Base-by-base conservation (phyloP, 2,329 filamentous ascomycete genomes). In the Dryadomyces quercus-mongolicae region DNA sequence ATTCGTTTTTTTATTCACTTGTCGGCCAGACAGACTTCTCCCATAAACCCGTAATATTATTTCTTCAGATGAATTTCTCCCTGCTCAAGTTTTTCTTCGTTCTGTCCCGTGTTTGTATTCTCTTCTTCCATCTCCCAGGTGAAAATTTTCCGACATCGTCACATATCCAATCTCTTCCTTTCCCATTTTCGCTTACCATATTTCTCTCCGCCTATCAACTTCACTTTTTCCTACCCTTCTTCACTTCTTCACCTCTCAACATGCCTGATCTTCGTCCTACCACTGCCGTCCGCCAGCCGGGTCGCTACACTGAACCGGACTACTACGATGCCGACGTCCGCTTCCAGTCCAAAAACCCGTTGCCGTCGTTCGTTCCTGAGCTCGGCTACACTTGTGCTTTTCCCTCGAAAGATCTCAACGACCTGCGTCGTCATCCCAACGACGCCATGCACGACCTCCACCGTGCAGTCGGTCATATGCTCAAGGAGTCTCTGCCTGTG, bases 361-460 rank as follows among this genome's bases (percentile, higher is more conserved):
- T 9, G 7, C 6, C 7, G 3, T 36, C 18, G 34, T 68, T 63
- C 53, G 61, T 65, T 51, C 56, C 56, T 3, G 59, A 58, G 18
- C 60, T 65, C 31, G 50, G 62, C 20, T 34, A 44, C 34, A 54
- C 62, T 46, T 60, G 60, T 48, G 58, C 61, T 15, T 62, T 64
- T 46, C 59, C 60, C 8, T 59, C 58, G 12, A 52, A 66, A 44
- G 57, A 60, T 1, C 56, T 63, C 18, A 50, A 64, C 51, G 54
- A 66, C 46, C 54, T 52, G 5, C 44, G 55, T 1, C 53, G 49
- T 2, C 54, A 53, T 20, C 55, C 57, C 25, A 54, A 54, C 42
- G 46, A 47, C 13, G 52, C 55, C n/a, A 22, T 57, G 6, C 22
- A 0, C 57, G 60, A 18, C 56, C 57, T 15, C 57, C 59, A 10